Evolutionary conservation across 2,329 filamentous ascomycete species (phyloP).

Genomic region (Rhexocercosporidium sp.): DNA sequence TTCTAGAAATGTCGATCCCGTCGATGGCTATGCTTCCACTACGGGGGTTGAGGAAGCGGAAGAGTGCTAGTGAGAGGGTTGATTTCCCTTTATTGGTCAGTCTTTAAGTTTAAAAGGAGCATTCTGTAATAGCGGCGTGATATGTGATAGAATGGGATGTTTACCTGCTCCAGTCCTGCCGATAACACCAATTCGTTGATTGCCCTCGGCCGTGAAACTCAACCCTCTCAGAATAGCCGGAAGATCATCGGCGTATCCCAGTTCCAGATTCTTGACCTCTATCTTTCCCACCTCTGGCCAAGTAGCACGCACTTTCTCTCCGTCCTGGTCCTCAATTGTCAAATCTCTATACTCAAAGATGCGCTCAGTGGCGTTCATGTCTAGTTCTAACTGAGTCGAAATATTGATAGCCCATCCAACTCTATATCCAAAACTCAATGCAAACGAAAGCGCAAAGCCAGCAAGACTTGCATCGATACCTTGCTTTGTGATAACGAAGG

Average conservation of each 20-base stretch:
- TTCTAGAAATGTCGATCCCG: slow-evolving; percentile 39
- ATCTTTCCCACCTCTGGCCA: slow-evolving; percentile 79
- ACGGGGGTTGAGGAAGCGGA: slow-evolving; percentile 32
- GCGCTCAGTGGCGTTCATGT: slow-evolving; percentile 79
- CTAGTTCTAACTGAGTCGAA: slow-evolving; percentile 70
- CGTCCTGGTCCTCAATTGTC: slow-evolving; percentile 67
- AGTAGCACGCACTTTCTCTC: slow-evolving; percentile 63
- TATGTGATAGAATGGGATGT: background rate
- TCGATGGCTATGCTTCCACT: slow-evolving; percentile 48
- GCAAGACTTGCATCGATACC: slow-evolving; percentile 70
- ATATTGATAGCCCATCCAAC: slow-evolving; percentile 56
- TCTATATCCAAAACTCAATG: slow-evolving; percentile 65
- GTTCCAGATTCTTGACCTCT: slow-evolving; percentile 72
- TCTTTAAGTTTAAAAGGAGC: background rate
- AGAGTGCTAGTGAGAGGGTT: slow-evolving; percentile 32
- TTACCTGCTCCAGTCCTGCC: slow-evolving; percentile 38
- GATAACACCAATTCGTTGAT: slow-evolving; percentile 51
- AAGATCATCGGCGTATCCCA: slow-evolving; percentile 71
- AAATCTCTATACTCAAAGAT: slow-evolving; percentile 75
- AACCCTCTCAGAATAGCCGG: slow-evolving; percentile 72
- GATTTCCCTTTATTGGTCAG: slow-evolving; percentile 38
- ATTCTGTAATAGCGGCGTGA: no score
- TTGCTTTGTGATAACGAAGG: slow-evolving; percentile 63
- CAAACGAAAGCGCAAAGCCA: slow-evolving; percentile 76
- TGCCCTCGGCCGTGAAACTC: slow-evolving; percentile 65